Evolutionary conservation across 2,329 filamentous ascomycete species (phyloP).

Genomic region (Phoma herbarum): DNA sequence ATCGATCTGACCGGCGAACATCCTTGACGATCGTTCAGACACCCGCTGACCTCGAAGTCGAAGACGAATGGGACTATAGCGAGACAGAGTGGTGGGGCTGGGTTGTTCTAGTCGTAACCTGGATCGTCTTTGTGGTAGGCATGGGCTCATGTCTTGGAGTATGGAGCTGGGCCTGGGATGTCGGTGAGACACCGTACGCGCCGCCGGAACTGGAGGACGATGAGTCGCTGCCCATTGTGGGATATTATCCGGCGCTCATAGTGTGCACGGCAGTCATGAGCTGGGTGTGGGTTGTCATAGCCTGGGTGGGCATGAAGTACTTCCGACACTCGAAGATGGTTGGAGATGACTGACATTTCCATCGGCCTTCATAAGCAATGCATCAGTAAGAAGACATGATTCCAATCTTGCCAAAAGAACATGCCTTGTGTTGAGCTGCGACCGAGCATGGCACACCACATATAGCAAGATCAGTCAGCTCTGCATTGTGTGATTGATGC

Average conservation of each 20-base stretch:
- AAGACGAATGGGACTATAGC: conserved; percentile 83
- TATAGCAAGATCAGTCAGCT: neutral
- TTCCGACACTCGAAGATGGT: conserved; percentile 96
- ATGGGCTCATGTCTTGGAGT: conserved; percentile 96
- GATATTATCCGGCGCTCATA: conserved; percentile 94
- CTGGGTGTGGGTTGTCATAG: conserved; percentile 97
- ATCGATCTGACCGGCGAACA: conserved; percentile 37
- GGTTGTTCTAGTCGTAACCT: conserved; percentile 89
- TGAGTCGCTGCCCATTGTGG: conserved; percentile 90
- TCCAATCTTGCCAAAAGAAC: neutral
- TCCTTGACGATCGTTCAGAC: conserved; percentile 36
- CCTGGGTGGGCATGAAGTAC: conserved; percentile 99
- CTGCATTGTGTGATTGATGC: neutral
- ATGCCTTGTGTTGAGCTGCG: neutral
- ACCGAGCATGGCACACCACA: neutral
- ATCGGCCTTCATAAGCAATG: neutral
- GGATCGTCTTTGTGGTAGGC: conserved; percentile 94
- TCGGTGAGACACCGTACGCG: conserved; percentile 93
- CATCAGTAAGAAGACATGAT: neutral
- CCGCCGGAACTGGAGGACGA: conserved; percentile 96
- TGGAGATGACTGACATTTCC: conserved; percentile 57
- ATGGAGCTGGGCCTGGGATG: conserved; percentile 99
- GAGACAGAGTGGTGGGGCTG: conserved; percentile 99
- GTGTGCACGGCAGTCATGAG: conserved; percentile 96
- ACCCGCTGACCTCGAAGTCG: conserved; percentile 36